Base-by-base conservation (phyloP, 352 stramenopile genomes). In the Blastocystis sp. region DNA sequence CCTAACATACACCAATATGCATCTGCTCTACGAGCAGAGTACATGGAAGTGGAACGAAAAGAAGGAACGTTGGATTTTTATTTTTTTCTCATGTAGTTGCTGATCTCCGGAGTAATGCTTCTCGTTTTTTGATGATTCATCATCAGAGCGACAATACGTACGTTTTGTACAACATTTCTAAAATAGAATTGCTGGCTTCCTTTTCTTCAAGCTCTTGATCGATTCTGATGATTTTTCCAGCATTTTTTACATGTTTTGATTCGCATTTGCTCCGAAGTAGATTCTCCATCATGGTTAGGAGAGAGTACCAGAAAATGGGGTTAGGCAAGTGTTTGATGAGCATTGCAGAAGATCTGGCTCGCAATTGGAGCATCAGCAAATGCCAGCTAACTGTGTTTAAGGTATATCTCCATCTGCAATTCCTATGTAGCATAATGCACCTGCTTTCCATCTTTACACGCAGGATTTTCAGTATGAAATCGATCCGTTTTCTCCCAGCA, bases 331-430 rank as follows among this genome's bases (percentile, higher is more conserved):
- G 53, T 34, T 84, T 84, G 15, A 63, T 84, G 50, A 23, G 20
- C 9, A n/a, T 64, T 18, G 53, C 50, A 11, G 73, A 43, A 5
- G 50, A 84, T 6, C n/a, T 84, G 20, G 50, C 50, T 47, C 13
- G 23, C 15, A 43, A 34, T 23, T 63, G 15, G 1, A 7, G 29
- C 45, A 8, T 84, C 2, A 20, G 68, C 23, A 84, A 84, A 55
- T 84, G 73, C 26, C 47, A 53, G 50, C 41, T 84, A 29, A 84
- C 73, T 53, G 73, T 84, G 56, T 84, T 84, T 53, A 84, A 84
- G 26, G 73, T 84, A 29, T 11, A 3, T 64, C 37, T 55, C 15
- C 20, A 15, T 47, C 9, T 3, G 13, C 20, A 7, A 18, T 37
- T 68, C 15, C 18, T 55, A 5, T 68, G 13, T 84, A 84, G 73